Conservation (phyloP, 1,284 basidiomycete species). For the Trichosporon asahii region DNA sequence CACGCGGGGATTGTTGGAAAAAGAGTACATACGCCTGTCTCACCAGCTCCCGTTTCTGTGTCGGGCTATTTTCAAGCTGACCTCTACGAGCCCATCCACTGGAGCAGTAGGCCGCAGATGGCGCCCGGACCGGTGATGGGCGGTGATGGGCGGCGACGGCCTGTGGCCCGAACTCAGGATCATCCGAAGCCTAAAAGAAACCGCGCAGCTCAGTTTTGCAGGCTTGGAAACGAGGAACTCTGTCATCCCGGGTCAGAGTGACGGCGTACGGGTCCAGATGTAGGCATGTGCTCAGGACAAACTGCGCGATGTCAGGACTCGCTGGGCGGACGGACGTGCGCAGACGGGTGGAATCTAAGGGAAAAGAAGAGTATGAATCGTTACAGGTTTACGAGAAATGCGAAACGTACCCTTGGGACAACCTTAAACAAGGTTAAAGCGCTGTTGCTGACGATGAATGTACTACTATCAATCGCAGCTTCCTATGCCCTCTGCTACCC, state of each 20-base stretch:
- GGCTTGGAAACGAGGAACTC: neutral
- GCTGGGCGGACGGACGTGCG: neutral
- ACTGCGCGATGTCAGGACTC: neutral
- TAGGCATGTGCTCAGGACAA: neutral
- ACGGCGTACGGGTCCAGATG: neutral
- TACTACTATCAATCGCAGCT: neutral
- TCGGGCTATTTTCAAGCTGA: neutral
- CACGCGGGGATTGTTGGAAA: neutral
- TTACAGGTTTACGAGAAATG: constrained; percentile 7
- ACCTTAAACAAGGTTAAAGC: constrained; percentile 2
- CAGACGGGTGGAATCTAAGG: neutral
- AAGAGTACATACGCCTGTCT: neutral
- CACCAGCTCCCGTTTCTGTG: neutral
- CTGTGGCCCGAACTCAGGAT: neutral
- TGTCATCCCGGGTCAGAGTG: neutral
- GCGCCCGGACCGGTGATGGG: no score
- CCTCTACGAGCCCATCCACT: neutral
- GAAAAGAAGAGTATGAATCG: constrained; percentile 4
- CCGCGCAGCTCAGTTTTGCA: neutral
- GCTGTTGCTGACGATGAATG: neutral
- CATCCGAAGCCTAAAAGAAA: neutral
- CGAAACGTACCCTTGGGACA: constrained; percentile 9
- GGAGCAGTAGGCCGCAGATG: no score
- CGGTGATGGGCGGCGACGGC: no score
- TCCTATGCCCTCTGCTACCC: neutral